phyloP scores from a whole-genome alignment of 169 alveolate genomes.

The Toxoplasma gondii region DNA sequence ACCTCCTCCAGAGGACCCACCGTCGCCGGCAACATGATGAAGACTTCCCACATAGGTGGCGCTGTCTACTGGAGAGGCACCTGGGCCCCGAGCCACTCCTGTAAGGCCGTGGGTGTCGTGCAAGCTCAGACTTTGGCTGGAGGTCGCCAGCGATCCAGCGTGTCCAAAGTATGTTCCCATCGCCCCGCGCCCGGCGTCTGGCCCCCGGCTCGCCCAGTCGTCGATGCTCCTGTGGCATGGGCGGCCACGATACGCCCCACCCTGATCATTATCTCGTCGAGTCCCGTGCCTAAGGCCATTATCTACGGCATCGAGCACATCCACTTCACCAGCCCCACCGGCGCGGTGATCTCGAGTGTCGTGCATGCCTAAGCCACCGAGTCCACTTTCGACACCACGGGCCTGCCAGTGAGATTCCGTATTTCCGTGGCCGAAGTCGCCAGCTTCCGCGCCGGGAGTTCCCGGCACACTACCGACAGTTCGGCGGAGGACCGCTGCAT shows the following conservation, averaged over 20 bases:
- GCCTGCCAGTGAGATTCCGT: no score
- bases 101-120: neutral
- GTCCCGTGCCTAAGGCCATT: neutral
- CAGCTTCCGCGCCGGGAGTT: no score
- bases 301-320: neutral
- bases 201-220: neutral
- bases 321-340: neutral
- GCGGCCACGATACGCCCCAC: neutral
- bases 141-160: neutral
- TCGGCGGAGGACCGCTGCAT: constrained; percentile 8
- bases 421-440: no score
- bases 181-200: neutral
- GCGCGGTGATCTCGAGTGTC: neutral
- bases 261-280: neutral
- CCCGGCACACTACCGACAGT: neutral
- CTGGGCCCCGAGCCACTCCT: neutral
- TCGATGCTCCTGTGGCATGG: neutral
- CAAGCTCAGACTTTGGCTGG: neutral
- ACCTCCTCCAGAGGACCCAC: neutral
- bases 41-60: neutral
- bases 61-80: neutral
- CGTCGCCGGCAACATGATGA: neutral
- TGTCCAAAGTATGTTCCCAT: neutral
- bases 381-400: no score
- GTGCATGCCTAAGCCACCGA: no score